phyloP scores from a whole-genome alignment of 23 red algal species.

The Gracilaria caudata region DNA sequence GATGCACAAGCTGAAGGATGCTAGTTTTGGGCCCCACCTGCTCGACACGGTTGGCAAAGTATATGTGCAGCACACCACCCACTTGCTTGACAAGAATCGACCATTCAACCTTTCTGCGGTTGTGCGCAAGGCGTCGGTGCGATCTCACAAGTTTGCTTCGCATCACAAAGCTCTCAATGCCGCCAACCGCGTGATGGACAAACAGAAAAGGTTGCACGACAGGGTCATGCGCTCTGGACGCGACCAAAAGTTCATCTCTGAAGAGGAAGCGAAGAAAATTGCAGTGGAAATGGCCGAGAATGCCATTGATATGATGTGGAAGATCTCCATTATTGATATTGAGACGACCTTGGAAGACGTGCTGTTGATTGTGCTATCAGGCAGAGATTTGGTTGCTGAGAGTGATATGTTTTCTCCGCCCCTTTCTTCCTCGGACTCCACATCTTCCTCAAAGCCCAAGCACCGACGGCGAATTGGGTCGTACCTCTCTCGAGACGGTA shows the following conservation, averaged over 20 bases:
- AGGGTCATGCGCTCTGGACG: conserved; percentile 43
- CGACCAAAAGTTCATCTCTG: conserved; percentile 45
- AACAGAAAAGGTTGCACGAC: conserved; percentile 58
- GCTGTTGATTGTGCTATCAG: conserved; percentile 57
- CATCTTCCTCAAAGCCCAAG: background rate
- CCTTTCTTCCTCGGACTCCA: conserved; percentile 7
- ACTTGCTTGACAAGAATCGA: conserved; percentile 44
- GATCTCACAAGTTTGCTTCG: conserved; percentile 61
- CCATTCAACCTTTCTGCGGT: conserved; percentile 50
- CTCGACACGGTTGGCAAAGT: conserved; percentile 67
- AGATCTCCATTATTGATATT: conserved; percentile 77
- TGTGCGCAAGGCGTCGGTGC: conserved; percentile 39
- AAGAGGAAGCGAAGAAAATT: conserved; percentile 57
- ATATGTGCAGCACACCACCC: conserved; percentile 53
- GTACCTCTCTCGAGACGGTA: conserved; percentile 11
- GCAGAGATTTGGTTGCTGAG: conserved; percentile 58
- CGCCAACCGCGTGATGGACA: conserved; percentile 61
- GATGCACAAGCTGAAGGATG: conserved; percentile 39
- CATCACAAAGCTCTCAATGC: conserved; percentile 63
- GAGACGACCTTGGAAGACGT: conserved; percentile 73
- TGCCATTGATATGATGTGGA: conserved; percentile 84
- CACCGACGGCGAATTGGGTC: conserved; percentile 32
- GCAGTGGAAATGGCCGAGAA: conserved; percentile 66
- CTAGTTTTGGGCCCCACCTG: conserved; percentile 62
- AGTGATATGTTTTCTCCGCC: conserved; percentile 32